Base-by-base conservation (phyloP, 1,284 basidiomycete species). In the Moesziomyces sp. region DNA sequence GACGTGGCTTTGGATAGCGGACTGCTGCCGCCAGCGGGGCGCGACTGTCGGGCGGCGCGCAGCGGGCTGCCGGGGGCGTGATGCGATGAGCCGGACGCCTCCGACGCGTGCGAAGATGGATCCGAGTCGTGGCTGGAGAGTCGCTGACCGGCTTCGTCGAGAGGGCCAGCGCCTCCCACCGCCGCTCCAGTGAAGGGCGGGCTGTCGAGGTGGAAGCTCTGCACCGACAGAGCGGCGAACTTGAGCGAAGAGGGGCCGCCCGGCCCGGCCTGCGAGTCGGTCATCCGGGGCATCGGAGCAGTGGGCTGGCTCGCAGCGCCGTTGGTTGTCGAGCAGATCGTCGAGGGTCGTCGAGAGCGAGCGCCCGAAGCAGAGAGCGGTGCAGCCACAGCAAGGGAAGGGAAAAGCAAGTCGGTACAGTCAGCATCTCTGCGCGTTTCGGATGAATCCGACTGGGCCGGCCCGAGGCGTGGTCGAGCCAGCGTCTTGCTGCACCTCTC, bases 111-210 rank as follows among this genome's bases (percentile, higher is more conserved):
- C 6, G 52, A 44, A 34, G 43, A 14, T 9, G 59, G 56, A 43
- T 69, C 66, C 26, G 60, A 62, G 28, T 69, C 66, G 52, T 58
- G 58, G 53, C 52, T 46, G 0, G 46, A 45, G 8, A 74, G 46
- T 14, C 58, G 58, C 45, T 59, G 59, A 2, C 75, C 71, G 45
- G 62, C 67, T 65, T 75, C 60, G 45, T 67, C 63, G 6, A 76
- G 74, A 8, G 77, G 78, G 7, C 74, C 74, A 21, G 65, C 73
- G 23, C 71, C 75, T 38, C 76, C 72, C 16, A 78, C 76, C 8
- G 80, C 78, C 9, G 79, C 71, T 35, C 82, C 82, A 0, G 80
- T 84, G 59, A 84, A 84, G 7, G 82, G 82, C 24, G 82, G 82
- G 48, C 75, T 78, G 61, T 84, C 82, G 21, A 84, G 77, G 40